A percentile compares a stretch with the other conserved stretches of the same genome.
These are phyloP conservation scores for Kwoniella europaea DNA, from an alignment of 768 basidiomycete species.

Conservation along the genomic window DNA sequence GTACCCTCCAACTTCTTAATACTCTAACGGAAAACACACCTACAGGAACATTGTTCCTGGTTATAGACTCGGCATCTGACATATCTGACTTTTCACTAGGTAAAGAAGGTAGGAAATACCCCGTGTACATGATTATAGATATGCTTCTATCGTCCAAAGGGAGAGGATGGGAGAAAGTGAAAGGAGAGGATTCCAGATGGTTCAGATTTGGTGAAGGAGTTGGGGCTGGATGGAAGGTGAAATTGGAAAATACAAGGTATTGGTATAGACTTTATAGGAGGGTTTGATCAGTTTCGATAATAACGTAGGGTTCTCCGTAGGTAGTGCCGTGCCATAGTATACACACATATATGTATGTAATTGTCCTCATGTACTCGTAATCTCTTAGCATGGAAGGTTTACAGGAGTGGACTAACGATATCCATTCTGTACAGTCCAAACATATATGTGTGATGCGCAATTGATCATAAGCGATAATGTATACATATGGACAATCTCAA, in stretches of 20 bases:
- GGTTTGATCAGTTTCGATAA: not conserved
- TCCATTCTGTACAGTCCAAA: no score
- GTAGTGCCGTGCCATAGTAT: not conserved
- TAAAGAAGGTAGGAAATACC: conserved; percentile 48
- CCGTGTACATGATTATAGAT: conserved; percentile 47
- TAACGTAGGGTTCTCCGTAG: not conserved
- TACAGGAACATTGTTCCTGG: conserved; percentile 43
- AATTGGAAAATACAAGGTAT: conserved; percentile 57
- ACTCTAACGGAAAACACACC: conserved; percentile 33
- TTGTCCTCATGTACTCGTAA: no score
- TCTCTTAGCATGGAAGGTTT: no score
- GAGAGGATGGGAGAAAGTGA: conserved; percentile 45
- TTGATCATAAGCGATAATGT: no score
- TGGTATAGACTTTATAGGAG: conserved; percentile 55
- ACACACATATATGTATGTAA: no score
- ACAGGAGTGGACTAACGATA: no score
- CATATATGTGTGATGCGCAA: no score
- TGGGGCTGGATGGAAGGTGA: conserved; percentile 49
- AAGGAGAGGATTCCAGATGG: conserved; percentile 50
- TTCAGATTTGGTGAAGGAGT: conserved; percentile 48
- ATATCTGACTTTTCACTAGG: conserved; percentile 48
- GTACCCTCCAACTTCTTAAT: conserved; percentile 40
- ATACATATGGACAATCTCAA: no score
- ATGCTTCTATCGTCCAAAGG: conserved; percentile 21
- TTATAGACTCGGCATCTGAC: conserved; percentile 53